Evolutionary conservation across 1,284 basidiomycete species (phyloP).

Genomic region (Apiotrichum siamense): DNA sequence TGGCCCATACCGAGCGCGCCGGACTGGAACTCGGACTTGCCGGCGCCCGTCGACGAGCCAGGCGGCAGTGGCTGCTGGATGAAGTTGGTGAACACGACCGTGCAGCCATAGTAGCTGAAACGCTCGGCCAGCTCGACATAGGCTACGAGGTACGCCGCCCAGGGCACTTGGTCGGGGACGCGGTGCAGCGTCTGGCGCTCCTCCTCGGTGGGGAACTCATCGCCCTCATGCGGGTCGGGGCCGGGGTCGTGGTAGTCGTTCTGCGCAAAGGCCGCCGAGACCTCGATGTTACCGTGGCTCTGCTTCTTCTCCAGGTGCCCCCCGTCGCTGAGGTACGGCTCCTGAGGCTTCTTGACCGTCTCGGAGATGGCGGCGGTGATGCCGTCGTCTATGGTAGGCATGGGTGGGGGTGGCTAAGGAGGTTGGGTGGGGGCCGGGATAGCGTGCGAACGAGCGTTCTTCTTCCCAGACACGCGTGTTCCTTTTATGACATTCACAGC

Average conservation of each 20-base stretch:
- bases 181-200: slow-evolving; percentile 6
- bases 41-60: slow-evolving; percentile 56
- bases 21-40: slow-evolving; percentile 59
- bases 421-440: too few relatives aligned
- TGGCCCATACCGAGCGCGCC: slow-evolving; percentile 48
- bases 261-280: too few relatives aligned
- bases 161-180: not conserved
- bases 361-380: too few relatives aligned
- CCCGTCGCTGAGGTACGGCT: too few relatives aligned
- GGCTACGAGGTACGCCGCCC: slow-evolving; percentile 27
- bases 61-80: slow-evolving; percentile 53
- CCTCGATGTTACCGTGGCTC: too few relatives aligned
- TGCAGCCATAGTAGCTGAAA: slow-evolving; percentile 19
- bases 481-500: too few relatives aligned
- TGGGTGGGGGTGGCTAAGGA: too few relatives aligned
- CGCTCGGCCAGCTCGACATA: slow-evolving; percentile 46
- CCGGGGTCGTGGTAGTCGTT: not conserved
- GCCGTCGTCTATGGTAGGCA: too few relatives aligned
- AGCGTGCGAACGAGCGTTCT: too few relatives aligned
- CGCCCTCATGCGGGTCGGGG: slow-evolving; percentile 2
- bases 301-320: too few relatives aligned
- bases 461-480: too few relatives aligned
- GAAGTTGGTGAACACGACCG: slow-evolving; percentile 23
- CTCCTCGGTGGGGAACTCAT: slow-evolving; percentile 13
- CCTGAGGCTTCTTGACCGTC: too few relatives aligned